Evolutionary conservation across 169 alveolate genomes (phyloP).

Genomic region (Plasmodium cynomolgi): DNA sequence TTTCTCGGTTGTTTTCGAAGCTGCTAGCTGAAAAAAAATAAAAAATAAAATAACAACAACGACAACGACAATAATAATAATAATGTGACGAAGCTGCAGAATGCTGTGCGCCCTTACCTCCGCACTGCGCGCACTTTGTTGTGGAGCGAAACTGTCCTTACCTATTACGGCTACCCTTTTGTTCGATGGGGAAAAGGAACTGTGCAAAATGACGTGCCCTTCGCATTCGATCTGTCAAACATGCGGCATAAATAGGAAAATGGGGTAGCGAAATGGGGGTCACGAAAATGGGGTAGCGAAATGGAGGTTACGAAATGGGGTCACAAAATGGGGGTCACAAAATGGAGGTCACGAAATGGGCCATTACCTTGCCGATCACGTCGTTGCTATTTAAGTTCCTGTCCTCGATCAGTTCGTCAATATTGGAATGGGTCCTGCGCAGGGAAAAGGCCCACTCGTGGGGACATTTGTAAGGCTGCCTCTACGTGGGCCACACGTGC

Average conservation of each 20-base stretch:
- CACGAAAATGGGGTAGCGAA: neutral
- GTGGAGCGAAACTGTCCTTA: neutral
- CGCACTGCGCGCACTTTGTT: neutral
- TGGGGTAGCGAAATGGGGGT: neutral
- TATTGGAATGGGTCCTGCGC: neutral
- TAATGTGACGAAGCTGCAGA: neutral
- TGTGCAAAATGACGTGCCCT: slow-evolving; percentile 35
- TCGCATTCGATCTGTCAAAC: slow-evolving; percentile 50
- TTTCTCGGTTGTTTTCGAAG: slow-evolving; percentile 29
- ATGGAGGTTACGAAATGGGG: neutral
- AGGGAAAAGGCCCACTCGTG: neutral
- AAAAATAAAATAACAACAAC: neutral
- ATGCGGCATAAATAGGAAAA: neutral
- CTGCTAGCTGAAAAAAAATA: slow-evolving; percentile 19
- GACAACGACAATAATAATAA: neutral
- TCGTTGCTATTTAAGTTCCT: slow-evolving; percentile 33
- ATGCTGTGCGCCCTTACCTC: neutral
- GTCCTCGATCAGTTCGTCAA: slow-evolving; percentile 18
- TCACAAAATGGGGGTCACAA: neutral
- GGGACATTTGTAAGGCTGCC: neutral
- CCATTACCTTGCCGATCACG: slow-evolving; percentile 41
- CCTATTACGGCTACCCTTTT: slow-evolving; percentile 61
- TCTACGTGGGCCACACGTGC: neutral
- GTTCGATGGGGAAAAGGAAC: slow-evolving; percentile 54
- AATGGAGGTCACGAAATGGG: neutral